phyloP scores from a whole-genome alignment of 768 basidiomycete genomes.

The Cyclocybe cylindracea region DNA sequence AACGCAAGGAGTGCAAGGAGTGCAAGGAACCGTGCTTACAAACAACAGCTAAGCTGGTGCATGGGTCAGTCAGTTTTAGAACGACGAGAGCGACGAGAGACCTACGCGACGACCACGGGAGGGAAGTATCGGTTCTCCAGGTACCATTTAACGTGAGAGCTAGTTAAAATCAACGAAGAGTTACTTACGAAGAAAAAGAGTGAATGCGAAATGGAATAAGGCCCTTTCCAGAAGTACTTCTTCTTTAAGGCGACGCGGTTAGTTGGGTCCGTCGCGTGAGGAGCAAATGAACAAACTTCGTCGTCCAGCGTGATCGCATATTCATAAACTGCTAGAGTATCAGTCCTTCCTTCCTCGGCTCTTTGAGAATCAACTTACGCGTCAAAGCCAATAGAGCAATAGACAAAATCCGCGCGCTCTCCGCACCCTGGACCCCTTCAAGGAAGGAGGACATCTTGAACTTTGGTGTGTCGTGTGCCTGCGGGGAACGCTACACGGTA shows the following conservation, averaged over 20 bases:
- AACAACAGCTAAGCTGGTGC: neutral
- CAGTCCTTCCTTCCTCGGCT: neutral
- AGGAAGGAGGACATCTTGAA: too few relatives aligned
- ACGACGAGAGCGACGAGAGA: neutral
- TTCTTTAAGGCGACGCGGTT: conserved; percentile 20
- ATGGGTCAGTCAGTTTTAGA: neutral
- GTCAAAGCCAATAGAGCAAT: conserved; percentile 13
- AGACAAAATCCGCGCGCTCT: too few relatives aligned
- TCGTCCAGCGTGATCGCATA: conserved; percentile 37
- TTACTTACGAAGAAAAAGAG: conserved; percentile 37
- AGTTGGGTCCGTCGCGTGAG: neutral
- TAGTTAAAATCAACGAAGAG: neutral
- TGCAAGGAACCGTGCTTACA: neutral
- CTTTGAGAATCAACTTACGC: conserved; percentile 1
- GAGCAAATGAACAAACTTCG: conserved; percentile 25
- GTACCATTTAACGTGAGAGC: neutral
- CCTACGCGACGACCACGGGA: conserved; percentile 9
- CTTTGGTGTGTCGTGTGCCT: too few relatives aligned
- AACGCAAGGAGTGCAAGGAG: too few relatives aligned
- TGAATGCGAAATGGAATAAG: conserved; percentile 34
- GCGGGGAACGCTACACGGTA: too few relatives aligned
- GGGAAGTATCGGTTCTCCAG: conserved; percentile 19
- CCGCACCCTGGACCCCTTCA: too few relatives aligned
- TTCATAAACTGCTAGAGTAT: conserved; percentile 25
- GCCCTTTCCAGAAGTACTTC: conserved; percentile 40